Evolutionary conservation across 805 yeast genomes (phyloP).

Genomic region (Candida qinlingensis): DNA sequence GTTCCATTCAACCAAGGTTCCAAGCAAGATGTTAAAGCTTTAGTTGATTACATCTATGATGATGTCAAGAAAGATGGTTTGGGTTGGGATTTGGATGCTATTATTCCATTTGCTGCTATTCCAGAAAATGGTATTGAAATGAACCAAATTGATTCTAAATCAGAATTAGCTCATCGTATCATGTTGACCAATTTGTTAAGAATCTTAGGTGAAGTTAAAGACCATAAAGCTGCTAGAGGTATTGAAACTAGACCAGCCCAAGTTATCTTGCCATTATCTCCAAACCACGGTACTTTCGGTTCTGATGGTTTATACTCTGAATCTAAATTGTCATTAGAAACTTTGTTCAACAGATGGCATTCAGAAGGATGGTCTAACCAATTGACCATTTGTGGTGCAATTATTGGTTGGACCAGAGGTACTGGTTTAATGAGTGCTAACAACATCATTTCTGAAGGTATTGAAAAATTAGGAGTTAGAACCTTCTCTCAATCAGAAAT

Average conservation of each 20-base stretch:
- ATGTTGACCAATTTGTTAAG: slow-evolving; percentile 95
- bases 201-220: slow-evolving; percentile 84
- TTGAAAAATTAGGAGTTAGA: slow-evolving; percentile 92
- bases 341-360: slow-evolving; percentile 97
- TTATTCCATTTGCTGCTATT: slow-evolving; percentile 97
- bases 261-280: slow-evolving; percentile 92
- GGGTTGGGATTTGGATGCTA: slow-evolving; percentile 96
- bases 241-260: slow-evolving; percentile 97
- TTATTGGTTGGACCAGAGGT: slow-evolving; percentile 99
- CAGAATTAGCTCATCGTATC: slow-evolving; percentile 97
- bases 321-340: slow-evolving; percentile 92
- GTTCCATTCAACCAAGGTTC: slow-evolving; percentile 99
- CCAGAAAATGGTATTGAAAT: slow-evolving; percentile 98
- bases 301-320: slow-evolving; percentile 98
- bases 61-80: slow-evolving; percentile 82
- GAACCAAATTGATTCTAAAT: slow-evolving; percentile 87
- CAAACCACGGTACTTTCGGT: slow-evolving; percentile 99
- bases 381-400: slow-evolving; percentile 95
- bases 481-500: slow-evolving; percentile 98
- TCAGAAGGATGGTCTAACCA: slow-evolving; percentile 95
- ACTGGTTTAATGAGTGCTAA: slow-evolving; percentile 98
- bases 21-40: slow-evolving; percentile 83
- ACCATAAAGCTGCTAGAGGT: slow-evolving; percentile 69
- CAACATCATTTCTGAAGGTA: slow-evolving; percentile 96
- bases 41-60: slow-evolving; percentile 80